Evolutionary conservation across 495 filamentous ascomycete genomes (phyloP), one percentile per base, ranked within the genome.

Genomic region (Penicillium bovifimosum): DNA sequence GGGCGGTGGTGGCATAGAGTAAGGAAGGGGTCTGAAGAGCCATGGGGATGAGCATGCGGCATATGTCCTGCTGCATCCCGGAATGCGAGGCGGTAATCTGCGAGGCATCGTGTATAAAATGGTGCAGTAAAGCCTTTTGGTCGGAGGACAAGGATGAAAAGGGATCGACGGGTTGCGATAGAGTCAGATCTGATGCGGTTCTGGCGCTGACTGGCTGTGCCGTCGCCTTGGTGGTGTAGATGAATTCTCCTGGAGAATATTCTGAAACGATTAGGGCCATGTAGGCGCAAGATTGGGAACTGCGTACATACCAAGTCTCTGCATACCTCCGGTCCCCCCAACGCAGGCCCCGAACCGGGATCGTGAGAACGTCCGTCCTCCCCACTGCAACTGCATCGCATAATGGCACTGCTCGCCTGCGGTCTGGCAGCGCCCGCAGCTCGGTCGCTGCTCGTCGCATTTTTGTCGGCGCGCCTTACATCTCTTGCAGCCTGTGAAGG

Each of bases 211-310:
- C 46, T 42, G 50, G 27, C 34, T 35, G 49, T n/a, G 50, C 36
- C 31, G 71, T 56, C 26, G 34, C 20, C 24, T 48, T 48, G 29
- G 72, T 71, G 38, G 72, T 74, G 56, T 74, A 75, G 52, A 75
- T 72, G 36, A 74, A 74, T 56, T 76, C 70, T 9, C 73, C 73
- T 7, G 73, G 73, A 3, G 73, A 76, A 53, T 76, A 76, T 59
- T 76, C 73, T 76, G 41, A 1, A 18, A 24, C 2, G 7, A 40
- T 54, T 32, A 59, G 48, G 13, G 11, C 9, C 20, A 47, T 10
- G 14, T 36, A 28, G 26, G 13, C 13, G 13, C 10, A 24, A 24
- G 20, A 24, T 28, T 18, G 34, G 14, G 5, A n/a, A 26, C 20
- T 24, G 31, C 41, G 6, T 18, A 56, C 67, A 40, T 47, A 76